Evolutionary conservation across 2,329 filamentous ascomycete species (phyloP), one percentile per base, ranked within the genome.

Genomic region (Fusarium sp.): DNA sequence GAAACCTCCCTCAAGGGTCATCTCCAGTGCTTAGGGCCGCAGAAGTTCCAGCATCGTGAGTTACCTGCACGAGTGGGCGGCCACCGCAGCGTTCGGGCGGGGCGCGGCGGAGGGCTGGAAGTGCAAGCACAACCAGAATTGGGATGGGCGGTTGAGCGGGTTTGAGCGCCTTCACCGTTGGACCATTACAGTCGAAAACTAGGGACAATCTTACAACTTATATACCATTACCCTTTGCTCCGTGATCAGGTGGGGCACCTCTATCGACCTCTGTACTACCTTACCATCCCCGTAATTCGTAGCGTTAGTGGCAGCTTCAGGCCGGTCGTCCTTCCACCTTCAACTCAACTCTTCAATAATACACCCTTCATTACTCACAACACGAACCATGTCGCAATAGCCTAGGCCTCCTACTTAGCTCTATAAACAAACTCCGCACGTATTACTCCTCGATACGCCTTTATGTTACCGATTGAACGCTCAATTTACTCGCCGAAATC

Each of bases 81-180:
- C 83, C 87, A 88, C 88, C 88, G 86, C 87, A 72, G 84, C 86
- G 84, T 90, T 91, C 89, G 88, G 82, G 82, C 85, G 88, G 88
- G 88, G 87, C 88, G 87, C 84, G 85, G 80, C 81, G 78, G 76
- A 80, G 80, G 82, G 84, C 84, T 84, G 69, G 53, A 38, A 10
- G 85, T 80, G 83, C 41, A 11, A 51, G 12, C 1, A 37, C 38
- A 10, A 45, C 30, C 50, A 70, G 85, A 81, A 81, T 84, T 85
- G 85, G 84, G 66, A 62, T 75, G 83, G 80, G 78, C 81, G 77
- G 78, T 78, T 77, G 76, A 76, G 78, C 77, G 85, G 83, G 80
- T 80, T 82, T 81, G 83, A 86, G 82, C 80, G 83, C 81, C 85
- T 89, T 85, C 87, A 80, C 82, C 80, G 82, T 82, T 83, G 79